Conservation (phyloP, 768 basidiomycete genomes). For the Suillus subalutaceus region DNA sequence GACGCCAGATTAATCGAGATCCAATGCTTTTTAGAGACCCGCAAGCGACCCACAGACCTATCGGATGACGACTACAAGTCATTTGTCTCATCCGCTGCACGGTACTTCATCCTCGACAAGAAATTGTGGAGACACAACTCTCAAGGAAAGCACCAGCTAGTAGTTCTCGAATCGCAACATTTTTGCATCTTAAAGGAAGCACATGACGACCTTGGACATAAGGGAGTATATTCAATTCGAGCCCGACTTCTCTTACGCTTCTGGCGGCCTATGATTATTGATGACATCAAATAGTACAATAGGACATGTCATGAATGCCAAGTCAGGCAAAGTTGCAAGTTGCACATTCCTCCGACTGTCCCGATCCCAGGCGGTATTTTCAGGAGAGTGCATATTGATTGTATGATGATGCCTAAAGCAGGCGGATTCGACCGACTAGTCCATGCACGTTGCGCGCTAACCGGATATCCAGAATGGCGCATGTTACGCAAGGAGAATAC, state of each 20-base stretch:
- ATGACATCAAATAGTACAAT: conserved; percentile 2
- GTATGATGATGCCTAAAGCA: conserved; percentile 8
- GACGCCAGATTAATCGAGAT: too few species aligned
- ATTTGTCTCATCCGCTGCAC: rapidly evolving
- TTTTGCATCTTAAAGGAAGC: not conserved
- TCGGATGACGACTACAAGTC: too few species aligned
- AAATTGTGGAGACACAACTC: not conserved
- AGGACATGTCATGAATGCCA: conserved; percentile 5
- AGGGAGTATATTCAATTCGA: not conserved
- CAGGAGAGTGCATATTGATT: not conserved
- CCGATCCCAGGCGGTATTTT: not conserved
- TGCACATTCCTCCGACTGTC: not conserved
- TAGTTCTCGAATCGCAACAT: rapidly evolving
- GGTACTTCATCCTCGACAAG: rapidly evolving
- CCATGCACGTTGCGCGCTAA: conserved; percentile 1
- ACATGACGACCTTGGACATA: conserved; percentile 3
- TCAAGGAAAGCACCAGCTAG: not conserved
- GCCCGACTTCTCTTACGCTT: rapidly evolving
- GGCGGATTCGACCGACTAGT: conserved; percentile 21
- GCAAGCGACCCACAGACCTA: rapidly evolving
- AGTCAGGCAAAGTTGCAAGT: rapidly evolving
- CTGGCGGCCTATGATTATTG: conserved; percentile 6
- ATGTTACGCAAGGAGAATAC: conserved; percentile 32
- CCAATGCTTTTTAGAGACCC: too few species aligned
- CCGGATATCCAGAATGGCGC: conserved; percentile 24